These are phyloP conservation scores for Polygonum aviculare DNA, from an alignment of 148 eudicot genomes.

Conservation along the genomic window DNA sequence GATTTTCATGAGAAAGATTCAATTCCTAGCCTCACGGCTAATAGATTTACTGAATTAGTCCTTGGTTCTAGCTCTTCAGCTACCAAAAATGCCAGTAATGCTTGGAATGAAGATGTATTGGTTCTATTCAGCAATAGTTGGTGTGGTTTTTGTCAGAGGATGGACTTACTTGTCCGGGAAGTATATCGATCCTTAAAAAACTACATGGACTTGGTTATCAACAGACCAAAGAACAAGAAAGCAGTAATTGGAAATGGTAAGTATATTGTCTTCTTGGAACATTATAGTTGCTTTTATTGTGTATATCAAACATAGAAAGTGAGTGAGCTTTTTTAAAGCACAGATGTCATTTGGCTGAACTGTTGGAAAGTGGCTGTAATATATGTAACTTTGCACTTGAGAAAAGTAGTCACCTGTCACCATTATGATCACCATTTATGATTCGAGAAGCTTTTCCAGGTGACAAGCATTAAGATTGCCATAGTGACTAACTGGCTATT, in stretches of 20 bases:
- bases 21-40: constrained; percentile 52
- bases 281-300: neutral
- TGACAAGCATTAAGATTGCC: neutral
- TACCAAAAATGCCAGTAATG: constrained; percentile 25
- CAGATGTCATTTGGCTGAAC: neutral
- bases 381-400: neutral
- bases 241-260: constrained; percentile 31
- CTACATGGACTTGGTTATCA: constrained; percentile 31
- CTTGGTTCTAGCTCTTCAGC: constrained; percentile 39
- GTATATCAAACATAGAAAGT: neutral
- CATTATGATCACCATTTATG: neutral
- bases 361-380: neutral
- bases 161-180: constrained; percentile 81
- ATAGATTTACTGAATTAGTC: constrained; percentile 61
- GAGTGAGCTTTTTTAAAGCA: neutral
- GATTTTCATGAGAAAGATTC: constrained; percentile 71
- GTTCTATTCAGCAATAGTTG: constrained; percentile 79
- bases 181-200: constrained; percentile 58
- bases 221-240: constrained; percentile 27
- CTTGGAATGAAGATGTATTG: constrained; percentile 54
- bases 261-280: neutral
- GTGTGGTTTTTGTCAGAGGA: constrained; percentile 96
- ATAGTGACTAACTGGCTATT: neutral
- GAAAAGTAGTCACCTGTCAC: neutral
- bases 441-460: neutral